phyloP scores from a whole-genome alignment of 208 protist species.

The Phytomonas francai region DNA sequence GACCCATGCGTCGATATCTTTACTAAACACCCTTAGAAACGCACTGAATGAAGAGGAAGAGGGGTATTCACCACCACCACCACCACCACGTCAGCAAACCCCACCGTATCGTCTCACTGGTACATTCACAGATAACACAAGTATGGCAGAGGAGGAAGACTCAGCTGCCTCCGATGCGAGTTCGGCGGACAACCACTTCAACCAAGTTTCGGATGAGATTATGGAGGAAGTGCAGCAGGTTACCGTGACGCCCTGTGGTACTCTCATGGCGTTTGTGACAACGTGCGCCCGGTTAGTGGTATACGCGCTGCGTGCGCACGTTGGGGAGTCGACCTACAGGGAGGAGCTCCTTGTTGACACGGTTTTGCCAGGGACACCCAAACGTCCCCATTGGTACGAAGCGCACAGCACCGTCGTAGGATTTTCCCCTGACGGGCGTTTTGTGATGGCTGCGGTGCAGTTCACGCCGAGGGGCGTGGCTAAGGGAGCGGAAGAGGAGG shows the following conservation, averaged over 20 bases:
- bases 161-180: slow-evolving; percentile 17
- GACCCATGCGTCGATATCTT: neutral
- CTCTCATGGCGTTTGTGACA: slow-evolving; percentile 58
- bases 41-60: slow-evolving; percentile 13
- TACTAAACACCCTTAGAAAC: neutral
- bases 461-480: slow-evolving; percentile 17
- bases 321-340: slow-evolving; percentile 17
- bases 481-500: slow-evolving; percentile 3
- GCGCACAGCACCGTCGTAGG: slow-evolving; percentile 27
- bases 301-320: slow-evolving; percentile 28
- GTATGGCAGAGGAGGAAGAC: slow-evolving; percentile 12
- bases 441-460: slow-evolving; percentile 59
- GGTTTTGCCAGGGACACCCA: slow-evolving; percentile 17
- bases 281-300: slow-evolving; percentile 55
- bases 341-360: slow-evolving; percentile 45
- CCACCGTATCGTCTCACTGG: neutral
- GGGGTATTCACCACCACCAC: neutral
- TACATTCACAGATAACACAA: neutral
- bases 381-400: slow-evolving; percentile 58
- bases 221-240: slow-evolving; percentile 66
- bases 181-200: slow-evolving; percentile 36
- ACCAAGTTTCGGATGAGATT: slow-evolving; percentile 33
- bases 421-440: slow-evolving; percentile 56
- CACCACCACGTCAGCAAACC: neutral
- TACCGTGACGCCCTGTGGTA: slow-evolving; percentile 38